Base-by-base conservation (phyloP, 2,329 filamentous ascomycete species). In the Monosporascus cannonballus region DNA sequence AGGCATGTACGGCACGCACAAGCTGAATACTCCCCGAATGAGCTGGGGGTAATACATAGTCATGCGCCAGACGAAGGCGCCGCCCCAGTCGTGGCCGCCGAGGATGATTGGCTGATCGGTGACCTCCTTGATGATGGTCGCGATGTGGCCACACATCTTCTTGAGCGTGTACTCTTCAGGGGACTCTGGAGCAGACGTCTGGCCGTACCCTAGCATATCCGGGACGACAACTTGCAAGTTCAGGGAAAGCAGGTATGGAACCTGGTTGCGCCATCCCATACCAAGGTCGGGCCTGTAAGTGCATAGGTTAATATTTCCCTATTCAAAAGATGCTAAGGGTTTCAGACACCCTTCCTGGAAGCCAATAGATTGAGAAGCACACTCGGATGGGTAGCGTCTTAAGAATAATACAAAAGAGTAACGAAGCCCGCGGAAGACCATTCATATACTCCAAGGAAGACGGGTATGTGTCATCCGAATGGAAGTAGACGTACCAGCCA, bases 81-180 rank as follows among this genome's bases (percentile, higher is more conserved):
- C 91, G 68, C 93, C 93, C 89, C 93, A 96, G 71, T 97, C 93
- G 72, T 96, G 93, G 7, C 91, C 93, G 48, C 91, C 90, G 15
- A 96, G 79, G 52, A 96, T 85, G 64, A 96, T 86, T 52, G 72
- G 72, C 55, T 73, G 50, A 50, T 75, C 70, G 27, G 73, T 71
- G 51, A 76, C 71, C 57, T 85, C 78, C 54, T 73, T 73, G 6
- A 87, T 83, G 24, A 97, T 77, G 56, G 83, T 84, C 22, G 83
- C 85, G 59, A 97, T 79, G 64, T 96, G 90, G 51, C 85, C 81
- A 18, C 87, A 79, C 54, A 88, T 81, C 57, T 78, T 82, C 73
- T 90, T 94, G 67, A 84, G 75, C 24, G 81, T 82, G 72, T 93
- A 96, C 51, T 81, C 73, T 48, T 72, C 70, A 3, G 84, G 69